Conservation (phyloP, 2,329 filamentous ascomycete genomes). For the Pestalotiopsis sp. region DNA sequence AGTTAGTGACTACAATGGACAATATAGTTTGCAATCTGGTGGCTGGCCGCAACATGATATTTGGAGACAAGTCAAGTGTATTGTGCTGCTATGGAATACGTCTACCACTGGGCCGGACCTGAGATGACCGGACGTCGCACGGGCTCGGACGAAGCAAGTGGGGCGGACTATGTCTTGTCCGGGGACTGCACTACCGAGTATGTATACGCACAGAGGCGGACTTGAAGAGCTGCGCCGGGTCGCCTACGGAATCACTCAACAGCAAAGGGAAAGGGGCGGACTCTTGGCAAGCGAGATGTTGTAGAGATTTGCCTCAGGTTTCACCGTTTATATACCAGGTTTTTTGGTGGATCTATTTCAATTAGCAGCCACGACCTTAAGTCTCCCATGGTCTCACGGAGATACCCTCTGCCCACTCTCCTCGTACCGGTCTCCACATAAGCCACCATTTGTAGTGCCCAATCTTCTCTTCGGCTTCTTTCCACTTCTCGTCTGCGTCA, state of each 20-base stretch:
- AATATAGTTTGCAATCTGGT: not conserved
- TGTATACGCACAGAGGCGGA: not conserved
- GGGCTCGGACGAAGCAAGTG: not conserved
- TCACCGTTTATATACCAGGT: too few relatives aligned
- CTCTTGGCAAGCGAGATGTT: not conserved
- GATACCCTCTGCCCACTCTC: conserved; percentile 15
- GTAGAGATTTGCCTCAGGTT: not conserved
- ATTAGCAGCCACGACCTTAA: too few relatives aligned
- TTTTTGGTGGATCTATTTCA: too few relatives aligned
- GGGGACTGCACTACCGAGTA: not conserved
- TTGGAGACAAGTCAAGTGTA: not conserved
- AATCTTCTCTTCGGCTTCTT: conserved; percentile 40
- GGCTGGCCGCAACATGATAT: not conserved
- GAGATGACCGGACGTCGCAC: not conserved
- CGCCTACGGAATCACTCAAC: not conserved
- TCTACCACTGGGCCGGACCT: not conserved
- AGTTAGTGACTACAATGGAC: not conserved
- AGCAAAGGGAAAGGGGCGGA: not conserved
- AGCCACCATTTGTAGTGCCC: conserved; percentile 31
- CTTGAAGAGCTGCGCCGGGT: not conserved
- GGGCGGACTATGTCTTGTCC: not conserved
- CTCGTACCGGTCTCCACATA: conserved; percentile 23
- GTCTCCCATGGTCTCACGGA: not conserved
- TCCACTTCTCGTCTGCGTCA: conserved; percentile 24
- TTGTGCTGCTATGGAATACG: not conserved